Conservation (phyloP, 768 basidiomycete genomes). For the Collybia sordida region DNA sequence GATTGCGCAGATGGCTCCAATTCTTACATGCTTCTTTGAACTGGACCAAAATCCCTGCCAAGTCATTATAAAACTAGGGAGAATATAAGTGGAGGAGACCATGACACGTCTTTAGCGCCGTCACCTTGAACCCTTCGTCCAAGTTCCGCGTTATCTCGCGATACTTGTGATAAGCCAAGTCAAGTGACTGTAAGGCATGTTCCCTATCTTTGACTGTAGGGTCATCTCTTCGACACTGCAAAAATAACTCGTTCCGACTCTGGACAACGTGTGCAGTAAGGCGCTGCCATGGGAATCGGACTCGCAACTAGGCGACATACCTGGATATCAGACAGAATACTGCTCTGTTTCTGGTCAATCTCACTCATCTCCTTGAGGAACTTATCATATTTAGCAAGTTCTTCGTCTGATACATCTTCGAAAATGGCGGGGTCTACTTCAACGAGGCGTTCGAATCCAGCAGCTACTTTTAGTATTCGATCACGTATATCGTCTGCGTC, state of each 20-base stretch:
- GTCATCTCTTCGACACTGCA: conserved; percentile 78
- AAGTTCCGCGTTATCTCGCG: conserved; percentile 81
- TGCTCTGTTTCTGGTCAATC: conserved; percentile 59
- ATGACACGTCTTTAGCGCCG: conserved; percentile 10
- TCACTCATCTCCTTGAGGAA: conserved; percentile 61
- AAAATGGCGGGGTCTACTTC: conserved; percentile 87
- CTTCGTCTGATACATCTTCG: conserved; percentile 77
- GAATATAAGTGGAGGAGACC: neutral
- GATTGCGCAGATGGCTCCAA: conserved; percentile 71
- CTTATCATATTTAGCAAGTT: conserved; percentile 79
- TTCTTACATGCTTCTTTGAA: conserved; percentile 76
- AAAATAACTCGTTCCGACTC: conserved; percentile 70
- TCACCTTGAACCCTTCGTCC: conserved; percentile 84
- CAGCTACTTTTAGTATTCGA: conserved; percentile 64
- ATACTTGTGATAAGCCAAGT: conserved; percentile 86
- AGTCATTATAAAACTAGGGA: conserved; percentile 84
- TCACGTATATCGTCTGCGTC: conserved; percentile 73
- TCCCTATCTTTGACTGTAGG: conserved; percentile 78
- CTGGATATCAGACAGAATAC: conserved; percentile 66
- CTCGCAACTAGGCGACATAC: conserved; percentile 34
- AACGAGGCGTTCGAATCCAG: conserved; percentile 60
- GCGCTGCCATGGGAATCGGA: neutral
- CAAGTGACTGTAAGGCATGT: conserved; percentile 76
- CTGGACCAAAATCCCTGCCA: conserved; percentile 66
- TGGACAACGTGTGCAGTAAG: conserved; percentile 9